These are phyloP conservation scores for Lathyrus tuberosus DNA, from an alignment of 306 rosid genomes.

Conservation along the genomic window DNA sequence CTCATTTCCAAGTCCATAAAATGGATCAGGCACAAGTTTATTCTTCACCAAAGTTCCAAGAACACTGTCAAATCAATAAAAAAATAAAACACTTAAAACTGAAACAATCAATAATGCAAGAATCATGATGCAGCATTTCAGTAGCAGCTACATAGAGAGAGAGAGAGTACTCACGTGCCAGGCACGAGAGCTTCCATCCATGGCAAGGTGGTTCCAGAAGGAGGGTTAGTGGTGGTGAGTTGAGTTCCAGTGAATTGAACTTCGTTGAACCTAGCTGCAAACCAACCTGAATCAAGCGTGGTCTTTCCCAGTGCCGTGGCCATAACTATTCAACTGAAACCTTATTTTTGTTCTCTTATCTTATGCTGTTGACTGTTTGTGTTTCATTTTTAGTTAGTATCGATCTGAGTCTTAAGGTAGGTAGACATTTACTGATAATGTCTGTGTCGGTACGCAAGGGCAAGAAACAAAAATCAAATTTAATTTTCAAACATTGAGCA, in stretches of 20 bases:
- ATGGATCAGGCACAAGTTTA: constrained; percentile 83
- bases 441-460: constrained; percentile 12
- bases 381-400: background rate
- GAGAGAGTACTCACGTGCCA: constrained; percentile 65
- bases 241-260: constrained; percentile 64
- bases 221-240: constrained; percentile 87
- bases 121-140: constrained; percentile 5
- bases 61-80: constrained; percentile 58
- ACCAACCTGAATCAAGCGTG: constrained; percentile 76
- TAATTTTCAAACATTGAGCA: background rate
- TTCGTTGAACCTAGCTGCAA: constrained; percentile 77
- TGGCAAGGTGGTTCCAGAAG: constrained; percentile 60
- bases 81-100: background rate
- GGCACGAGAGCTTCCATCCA: constrained; percentile 91
- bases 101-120: background rate
- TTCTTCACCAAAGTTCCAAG: constrained; percentile 91
- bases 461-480: background rate
- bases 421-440: background rate
- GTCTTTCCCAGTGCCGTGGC: constrained; percentile 47
- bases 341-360: background rate
- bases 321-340: background rate
- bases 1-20: constrained; percentile 77
- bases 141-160: constrained; percentile 8
- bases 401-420: background rate
- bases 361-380: background rate